Conservation (phyloP, 108 stramenopile species). For the Hondaea fermentalgiana region DNA sequence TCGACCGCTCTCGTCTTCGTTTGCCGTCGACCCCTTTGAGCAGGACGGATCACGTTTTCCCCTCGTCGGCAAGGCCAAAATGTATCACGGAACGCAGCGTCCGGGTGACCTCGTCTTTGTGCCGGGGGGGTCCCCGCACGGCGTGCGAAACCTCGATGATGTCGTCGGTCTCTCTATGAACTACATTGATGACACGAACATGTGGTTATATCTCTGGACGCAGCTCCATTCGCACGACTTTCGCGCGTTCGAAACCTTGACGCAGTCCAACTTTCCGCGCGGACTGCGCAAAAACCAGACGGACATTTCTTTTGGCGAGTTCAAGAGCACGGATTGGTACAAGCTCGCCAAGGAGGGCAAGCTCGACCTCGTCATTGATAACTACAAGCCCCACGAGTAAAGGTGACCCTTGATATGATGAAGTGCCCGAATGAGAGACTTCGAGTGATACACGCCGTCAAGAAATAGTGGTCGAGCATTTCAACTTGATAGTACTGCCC, state of each 20-base stretch:
- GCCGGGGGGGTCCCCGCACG: background rate
- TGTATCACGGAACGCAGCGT: background rate
- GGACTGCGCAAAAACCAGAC: background rate
- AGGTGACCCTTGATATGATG: too few species aligned
- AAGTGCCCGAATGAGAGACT: too few species aligned
- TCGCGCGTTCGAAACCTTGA: background rate
- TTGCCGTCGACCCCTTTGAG: background rate
- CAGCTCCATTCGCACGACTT: background rate
- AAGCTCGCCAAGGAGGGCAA: background rate
- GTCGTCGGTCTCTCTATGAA: background rate
- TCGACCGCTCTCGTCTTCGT: background rate
- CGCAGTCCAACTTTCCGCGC: background rate
- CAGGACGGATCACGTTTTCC: background rate
- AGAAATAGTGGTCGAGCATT: too few species aligned
- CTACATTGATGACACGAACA: slow-evolving; percentile 1
- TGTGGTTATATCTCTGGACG: background rate
- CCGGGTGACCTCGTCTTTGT: slow-evolving; percentile 9
- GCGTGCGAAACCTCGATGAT: background rate
- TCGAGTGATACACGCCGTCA: too few species aligned
- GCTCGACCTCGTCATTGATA: background rate
- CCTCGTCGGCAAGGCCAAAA: background rate
- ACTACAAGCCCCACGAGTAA: background rate
- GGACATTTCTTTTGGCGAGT: background rate
- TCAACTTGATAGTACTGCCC: too few species aligned
- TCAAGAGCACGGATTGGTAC: background rate